These are phyloP conservation scores for Boletales sp. DNA, from an alignment of 768 basidiomycete genomes.

Conservation along the genomic window DNA sequence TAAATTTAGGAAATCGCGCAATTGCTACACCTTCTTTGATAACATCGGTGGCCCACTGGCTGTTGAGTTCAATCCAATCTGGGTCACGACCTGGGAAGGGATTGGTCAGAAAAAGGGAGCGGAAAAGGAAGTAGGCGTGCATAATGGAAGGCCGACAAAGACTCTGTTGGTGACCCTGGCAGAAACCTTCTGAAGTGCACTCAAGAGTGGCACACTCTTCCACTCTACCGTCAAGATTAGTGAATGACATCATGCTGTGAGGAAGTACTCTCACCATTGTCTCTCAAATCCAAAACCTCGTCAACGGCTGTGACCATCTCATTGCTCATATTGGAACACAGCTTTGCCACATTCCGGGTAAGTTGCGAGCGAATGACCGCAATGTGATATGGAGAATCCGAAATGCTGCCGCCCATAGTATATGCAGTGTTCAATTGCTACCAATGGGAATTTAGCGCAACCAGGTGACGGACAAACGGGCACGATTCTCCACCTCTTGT, in stretches of 20 bases:
- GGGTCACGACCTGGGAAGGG: slow-evolving; percentile 33
- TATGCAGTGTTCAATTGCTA: slow-evolving; percentile 38
- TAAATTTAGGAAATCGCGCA: slow-evolving; percentile 28
- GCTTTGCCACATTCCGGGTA: slow-evolving; percentile 35
- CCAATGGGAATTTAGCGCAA: too few relatives aligned
- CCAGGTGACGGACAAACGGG: too few relatives aligned
- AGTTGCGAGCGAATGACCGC: slow-evolving; percentile 26
- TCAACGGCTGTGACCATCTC: slow-evolving; percentile 41
- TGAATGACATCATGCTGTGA: not conserved
- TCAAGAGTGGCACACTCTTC: slow-evolving; percentile 27
- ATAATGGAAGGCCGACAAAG: slow-evolving; percentile 47
- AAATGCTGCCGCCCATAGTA: slow-evolving; percentile 33
- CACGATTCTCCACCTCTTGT: slow-evolving; percentile 28
- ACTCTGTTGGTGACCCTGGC: slow-evolving; percentile 41
- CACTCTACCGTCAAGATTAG: slow-evolving; percentile 31
- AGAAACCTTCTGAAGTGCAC: slow-evolving; percentile 34
- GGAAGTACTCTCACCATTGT: slow-evolving; percentile 5
- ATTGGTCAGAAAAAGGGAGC: not conserved
- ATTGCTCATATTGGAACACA: slow-evolving; percentile 40
- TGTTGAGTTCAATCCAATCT: slow-evolving; percentile 31
- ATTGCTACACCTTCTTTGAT: slow-evolving; percentile 19
- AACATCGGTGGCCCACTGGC: slow-evolving; percentile 30
- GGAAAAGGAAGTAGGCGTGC: slow-evolving; percentile 18
- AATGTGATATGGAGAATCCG: slow-evolving; percentile 29
- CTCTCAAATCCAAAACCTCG: slow-evolving; percentile 29